Evolutionary conservation across 2,329 filamentous ascomycete species (phyloP).

Genomic region (Sporothrix sp.): DNA sequence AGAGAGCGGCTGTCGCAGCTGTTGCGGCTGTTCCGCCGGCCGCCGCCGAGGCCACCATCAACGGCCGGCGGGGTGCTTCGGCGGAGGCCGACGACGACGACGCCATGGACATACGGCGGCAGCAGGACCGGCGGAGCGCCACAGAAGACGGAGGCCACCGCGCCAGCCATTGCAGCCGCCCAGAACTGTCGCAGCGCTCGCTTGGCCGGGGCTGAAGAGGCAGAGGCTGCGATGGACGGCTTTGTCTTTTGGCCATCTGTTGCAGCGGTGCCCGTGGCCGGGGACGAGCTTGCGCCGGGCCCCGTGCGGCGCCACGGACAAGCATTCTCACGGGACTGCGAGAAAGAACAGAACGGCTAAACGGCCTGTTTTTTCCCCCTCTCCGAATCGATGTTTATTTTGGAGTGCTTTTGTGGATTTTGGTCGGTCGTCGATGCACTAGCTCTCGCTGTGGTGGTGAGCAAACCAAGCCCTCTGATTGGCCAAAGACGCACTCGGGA

Average conservation of each 20-base stretch:
- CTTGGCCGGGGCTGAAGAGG: neutral
- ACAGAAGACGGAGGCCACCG: too few relatives aligned
- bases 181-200: neutral
- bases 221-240: neutral
- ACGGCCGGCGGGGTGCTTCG: neutral
- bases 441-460: conserved; percentile 2
- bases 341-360: too few relatives aligned
- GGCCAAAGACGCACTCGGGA: conserved; percentile 6
- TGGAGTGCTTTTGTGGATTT: too few relatives aligned
- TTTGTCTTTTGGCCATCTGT: neutral
- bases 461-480: conserved; percentile 16
- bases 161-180: neutral
- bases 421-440: too few relatives aligned
- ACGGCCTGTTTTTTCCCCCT: too few relatives aligned
- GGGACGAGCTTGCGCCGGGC: conserved; percentile 16
- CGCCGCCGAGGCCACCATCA: neutral
- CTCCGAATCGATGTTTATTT: too few relatives aligned
- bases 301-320: conserved; percentile 25
- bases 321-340: conserved; percentile 23
- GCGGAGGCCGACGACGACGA: neutral
- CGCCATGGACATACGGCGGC: conserved; percentile 1
- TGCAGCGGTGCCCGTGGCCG: neutral
- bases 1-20: conserved; percentile 9
- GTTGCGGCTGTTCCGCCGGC: neutral
- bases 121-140: neutral